These are phyloP conservation scores for Globisporangium perplexum DNA, from an alignment of 352 stramenopile genomes.

Conservation along the genomic window DNA sequence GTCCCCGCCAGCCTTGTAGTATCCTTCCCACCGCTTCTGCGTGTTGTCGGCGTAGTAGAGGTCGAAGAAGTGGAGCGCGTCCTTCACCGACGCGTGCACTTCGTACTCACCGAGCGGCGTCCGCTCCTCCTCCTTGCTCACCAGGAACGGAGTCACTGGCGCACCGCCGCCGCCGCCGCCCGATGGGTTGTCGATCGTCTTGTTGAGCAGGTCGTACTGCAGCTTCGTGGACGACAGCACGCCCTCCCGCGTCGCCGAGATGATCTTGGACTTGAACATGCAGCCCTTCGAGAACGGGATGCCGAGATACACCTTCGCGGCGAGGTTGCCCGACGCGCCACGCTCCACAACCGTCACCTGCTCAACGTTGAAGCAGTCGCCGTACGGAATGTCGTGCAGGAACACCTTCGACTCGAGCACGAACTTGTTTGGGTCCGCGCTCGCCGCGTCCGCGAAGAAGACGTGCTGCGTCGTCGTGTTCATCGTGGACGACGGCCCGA, in stretches of 20 bases:
- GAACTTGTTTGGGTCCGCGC: conserved; percentile 39
- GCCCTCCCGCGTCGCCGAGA: conserved; percentile 65
- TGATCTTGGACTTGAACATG: conserved; percentile 90
- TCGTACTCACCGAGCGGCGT: conserved; percentile 67
- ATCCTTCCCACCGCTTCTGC: conserved; percentile 40
- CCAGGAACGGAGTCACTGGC: conserved; percentile 50
- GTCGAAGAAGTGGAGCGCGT: conserved; percentile 63
- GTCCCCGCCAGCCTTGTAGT: conserved; percentile 59
- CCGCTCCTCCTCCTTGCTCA: conserved; percentile 62
- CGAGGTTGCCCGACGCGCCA: conserved; percentile 25
- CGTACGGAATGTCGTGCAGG: conserved; percentile 84
- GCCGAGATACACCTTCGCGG: conserved; percentile 61
- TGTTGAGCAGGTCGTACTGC: conserved; percentile 61
- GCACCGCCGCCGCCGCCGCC: conserved; percentile 8
- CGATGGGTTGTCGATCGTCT: conserved; percentile 22
- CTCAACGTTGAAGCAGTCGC: conserved; percentile 82
- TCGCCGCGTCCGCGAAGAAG: conserved; percentile 27
- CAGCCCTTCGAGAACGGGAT: conserved; percentile 86
- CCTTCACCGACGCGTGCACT: conserved; percentile 39
- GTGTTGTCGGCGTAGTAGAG: conserved; percentile 60
- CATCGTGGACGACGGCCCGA: conserved; percentile 81
- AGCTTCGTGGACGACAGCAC: conserved; percentile 46
- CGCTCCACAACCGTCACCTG: conserved; percentile 56
- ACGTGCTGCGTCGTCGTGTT: conserved; percentile 73
- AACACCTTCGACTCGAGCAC: conserved; percentile 58